Evolutionary conservation across 352 stramenopile species (phyloP).

Genomic region (Globisporangium paroecandrum): DNA sequence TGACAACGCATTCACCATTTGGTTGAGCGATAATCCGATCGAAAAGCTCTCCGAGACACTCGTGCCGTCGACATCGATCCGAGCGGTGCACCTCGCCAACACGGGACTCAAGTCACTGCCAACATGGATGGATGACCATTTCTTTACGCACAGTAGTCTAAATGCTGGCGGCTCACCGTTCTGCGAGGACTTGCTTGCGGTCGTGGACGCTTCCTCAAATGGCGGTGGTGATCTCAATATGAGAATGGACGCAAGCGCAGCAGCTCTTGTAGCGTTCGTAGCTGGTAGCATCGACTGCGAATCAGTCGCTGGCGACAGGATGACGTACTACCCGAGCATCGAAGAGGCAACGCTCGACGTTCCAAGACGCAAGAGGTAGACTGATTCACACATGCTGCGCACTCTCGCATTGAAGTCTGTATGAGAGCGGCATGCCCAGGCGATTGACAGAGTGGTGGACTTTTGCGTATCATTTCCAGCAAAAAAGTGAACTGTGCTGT

Average conservation of each 20-base stretch:
- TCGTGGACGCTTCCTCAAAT: neutral
- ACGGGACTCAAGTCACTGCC: conserved; percentile 7
- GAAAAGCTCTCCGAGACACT: conserved; percentile 17
- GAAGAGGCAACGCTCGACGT: conserved; percentile 5
- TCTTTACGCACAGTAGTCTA: conserved; percentile 5
- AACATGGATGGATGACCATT: conserved; percentile 13
- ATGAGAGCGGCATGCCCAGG: neutral
- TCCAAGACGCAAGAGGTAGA: neutral
- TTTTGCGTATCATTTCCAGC: neutral
- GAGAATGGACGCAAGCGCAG: neutral
- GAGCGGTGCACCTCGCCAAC: conserved; percentile 6
- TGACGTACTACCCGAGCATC: conserved; percentile 20
- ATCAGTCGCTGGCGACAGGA: neutral
- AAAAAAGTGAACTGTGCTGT: neutral
- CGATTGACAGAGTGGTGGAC: neutral
- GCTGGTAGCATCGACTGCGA: conserved; percentile 8
- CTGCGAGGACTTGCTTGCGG: conserved; percentile 11
- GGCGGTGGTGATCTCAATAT: neutral
- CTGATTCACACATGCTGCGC: neutral
- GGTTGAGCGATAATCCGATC: conserved; percentile 24
- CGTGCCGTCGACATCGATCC: conserved; percentile 12
- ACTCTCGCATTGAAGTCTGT: neutral
- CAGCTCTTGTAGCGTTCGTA: neutral
- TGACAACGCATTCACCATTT: conserved; percentile 10
- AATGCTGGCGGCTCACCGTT: conserved; percentile 11